Base-by-base conservation (phyloP, 148 eudicot genomes). In the Selenicereus undatus region DNA sequence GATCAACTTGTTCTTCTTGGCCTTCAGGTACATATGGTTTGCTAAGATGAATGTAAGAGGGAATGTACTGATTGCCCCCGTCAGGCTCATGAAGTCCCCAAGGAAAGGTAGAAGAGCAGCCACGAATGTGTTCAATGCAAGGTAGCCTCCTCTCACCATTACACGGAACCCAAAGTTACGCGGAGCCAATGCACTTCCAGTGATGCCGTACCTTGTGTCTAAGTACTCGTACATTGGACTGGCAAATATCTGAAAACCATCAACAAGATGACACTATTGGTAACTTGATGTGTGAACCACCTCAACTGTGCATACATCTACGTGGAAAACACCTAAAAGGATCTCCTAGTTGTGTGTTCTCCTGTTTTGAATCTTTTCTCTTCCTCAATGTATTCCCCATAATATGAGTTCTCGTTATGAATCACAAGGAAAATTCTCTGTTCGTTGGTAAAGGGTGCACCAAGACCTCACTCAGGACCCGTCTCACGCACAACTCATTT, bases 51-150 rank as follows among this genome's bases (percentile, higher is more conserved):
- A 97, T 5, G 99, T 97, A 17, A 94, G 93, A 4, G 99, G 99
- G 78, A 97, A 90, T 0, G 97, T 94, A 89, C 98, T 94, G 71
- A 97, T 80, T 21, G 99, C 97, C 51, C 99, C 99, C 0, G 98
- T 90, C 29, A 97, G 92, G 86, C 96, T 97, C 98, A 92, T 94
- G 87, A 97, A 97, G 82, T 97, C 98, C 26, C 99, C 99, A 17
- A 97, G 84, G 81, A 97, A 97, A 3, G 99, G 99, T 77, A 97
- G 77, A 20, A 93, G 83, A 18, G 99, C 99, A 4, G 99, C 83
- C 6, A 97, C 88, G 2, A 94, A 86, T 1, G 99, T 90, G 83
- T 90, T 94, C 4, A 94, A 4, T 10, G 87, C 86, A 30, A 97
- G 70, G 85, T 94, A 97, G 39, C 98, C 94, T 35, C 99, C 99